Base-by-base conservation (phyloP, 2,329 filamentous ascomycete genomes). In the Rutstroemia sp. region DNA sequence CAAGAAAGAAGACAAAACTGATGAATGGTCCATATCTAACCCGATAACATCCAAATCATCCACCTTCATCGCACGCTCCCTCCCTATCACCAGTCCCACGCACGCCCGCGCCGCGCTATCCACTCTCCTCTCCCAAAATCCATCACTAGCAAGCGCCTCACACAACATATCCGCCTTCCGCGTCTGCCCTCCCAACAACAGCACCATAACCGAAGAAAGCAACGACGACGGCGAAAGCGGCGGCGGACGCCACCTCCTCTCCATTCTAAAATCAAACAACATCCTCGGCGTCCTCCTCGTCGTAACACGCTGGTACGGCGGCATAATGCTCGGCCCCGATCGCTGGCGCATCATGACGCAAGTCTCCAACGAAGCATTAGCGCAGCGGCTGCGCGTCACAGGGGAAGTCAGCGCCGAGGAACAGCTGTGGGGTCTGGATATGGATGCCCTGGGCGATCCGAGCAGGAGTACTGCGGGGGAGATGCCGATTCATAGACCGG, bases 401-500 rank as follows among this genome's bases (percentile, higher is more conserved):
- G 75, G 69, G 34, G 65, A 54, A 0, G 61, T 78, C 2, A 72
- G 73, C 5, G 76, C 76, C 1, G 46, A 37, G 21, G 81, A 84
- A 60, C 78, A 82, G 2, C 70, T 84, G 2, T 86, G 82, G 82
- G 82, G 78, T 0, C 69, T 85, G 14, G 81, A 85, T 61, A 66
- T 78, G 0, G 78, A 82, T 58, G 76, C 75, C 5, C 75, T 75
- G 70, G 60, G 56, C 48, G 63, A 57, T 17, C 60, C 45, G 1
- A 54, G 64, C 51, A 48, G 39, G 14, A 41, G 39, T 5, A 41
- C 14, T n/a, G 14, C 39, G 60, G 48, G 44, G 65, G 79, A 81
- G 1, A 81, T 94, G 71, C 84, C 88, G 1, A 87, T 92, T 23
- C 84, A 91, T 65, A 82, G 82, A 17, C 85, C 91, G 1, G 84